Percentiles rank a stretch among this genome's conserved stretches.
These are phyloP conservation scores for Astrephomene gubernaculifera DNA, from an alignment of 139 green algal species.

Conservation along the genomic window DNA sequence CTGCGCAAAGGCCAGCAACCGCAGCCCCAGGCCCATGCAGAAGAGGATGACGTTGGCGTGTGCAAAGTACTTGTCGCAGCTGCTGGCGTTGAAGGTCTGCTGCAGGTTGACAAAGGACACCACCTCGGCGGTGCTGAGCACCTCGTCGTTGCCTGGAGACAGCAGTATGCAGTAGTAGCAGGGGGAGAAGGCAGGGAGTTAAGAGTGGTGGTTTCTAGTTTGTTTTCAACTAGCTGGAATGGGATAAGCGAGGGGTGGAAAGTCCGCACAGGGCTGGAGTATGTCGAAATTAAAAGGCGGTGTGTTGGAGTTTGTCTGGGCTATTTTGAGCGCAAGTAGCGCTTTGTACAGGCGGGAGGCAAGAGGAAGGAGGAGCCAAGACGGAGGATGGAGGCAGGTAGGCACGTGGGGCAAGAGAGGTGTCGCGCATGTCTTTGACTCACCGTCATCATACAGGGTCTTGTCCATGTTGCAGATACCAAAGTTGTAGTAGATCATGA, in stretches of 20 bases:
- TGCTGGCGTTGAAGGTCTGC: background rate
- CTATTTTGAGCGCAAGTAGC: background rate
- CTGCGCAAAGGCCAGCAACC: background rate
- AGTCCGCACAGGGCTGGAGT: background rate
- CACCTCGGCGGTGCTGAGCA: background rate
- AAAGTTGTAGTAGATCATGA: constrained; percentile 52
- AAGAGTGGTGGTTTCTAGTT: background rate
- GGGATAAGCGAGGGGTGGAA: too few species aligned
- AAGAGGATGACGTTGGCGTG: background rate
- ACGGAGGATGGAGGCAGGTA: too few species aligned
- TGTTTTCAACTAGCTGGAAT: background rate
- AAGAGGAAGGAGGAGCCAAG: too few species aligned
- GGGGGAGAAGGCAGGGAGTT: background rate
- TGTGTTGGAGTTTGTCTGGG: background rate
- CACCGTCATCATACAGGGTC: constrained; percentile 24
- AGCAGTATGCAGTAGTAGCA: background rate
- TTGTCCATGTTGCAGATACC: constrained; percentile 49
- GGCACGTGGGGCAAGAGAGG: background rate
- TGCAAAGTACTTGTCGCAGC: background rate
- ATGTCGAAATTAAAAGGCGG: background rate
- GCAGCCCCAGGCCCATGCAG: constrained; percentile 13
- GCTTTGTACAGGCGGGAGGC: too few species aligned
- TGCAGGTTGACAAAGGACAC: constrained; percentile 4
- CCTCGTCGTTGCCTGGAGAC: background rate
- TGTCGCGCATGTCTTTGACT: background rate